phyloP scores from a whole-genome alignment of 129 eudicot genomes.

The Artemisia argyi region DNA sequence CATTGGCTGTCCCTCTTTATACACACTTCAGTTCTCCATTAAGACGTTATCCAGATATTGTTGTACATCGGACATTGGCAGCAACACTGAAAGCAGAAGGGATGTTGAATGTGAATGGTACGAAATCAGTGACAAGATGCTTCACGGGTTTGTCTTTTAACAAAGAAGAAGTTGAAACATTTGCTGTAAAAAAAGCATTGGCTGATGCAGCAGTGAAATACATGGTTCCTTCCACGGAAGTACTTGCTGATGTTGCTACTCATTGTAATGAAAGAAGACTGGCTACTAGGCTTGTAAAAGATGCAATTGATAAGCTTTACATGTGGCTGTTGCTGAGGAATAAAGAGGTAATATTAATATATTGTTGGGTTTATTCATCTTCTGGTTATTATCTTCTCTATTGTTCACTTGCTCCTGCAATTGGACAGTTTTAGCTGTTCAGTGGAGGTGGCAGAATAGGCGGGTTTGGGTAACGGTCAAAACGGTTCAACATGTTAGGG shows the following conservation, averaged over 20 bases:
- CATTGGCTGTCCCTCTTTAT: conserved; percentile 85
- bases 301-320: conserved; percentile 71
- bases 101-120: conserved; percentile 18
- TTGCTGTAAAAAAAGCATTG: conserved; percentile 57
- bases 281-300: conserved; percentile 83
- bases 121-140: conserved; percentile 41
- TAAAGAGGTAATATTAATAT: conserved; percentile 51
- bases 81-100: conserved; percentile 82
- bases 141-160: conserved; percentile 55
- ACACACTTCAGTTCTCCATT: conserved; percentile 94
- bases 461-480: neutral
- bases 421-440: neutral
- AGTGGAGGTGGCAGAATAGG: conserved; percentile 2
- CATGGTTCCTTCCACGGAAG: conserved; percentile 44
- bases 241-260: conserved; percentile 67
- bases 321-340: conserved; percentile 78
- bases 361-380: conserved; percentile 12
- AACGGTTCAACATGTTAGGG: neutral
- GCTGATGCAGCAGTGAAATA: conserved; percentile 53
- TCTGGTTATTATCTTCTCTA: neutral
- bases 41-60: conserved; percentile 85
- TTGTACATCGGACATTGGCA: conserved; percentile 79
- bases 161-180: conserved; percentile 46
- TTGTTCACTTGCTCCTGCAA: neutral
- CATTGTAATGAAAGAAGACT: conserved; percentile 73